Base-by-base conservation (phyloP, 2,329 filamentous ascomycete species). In the Monosporascus sp. region DNA sequence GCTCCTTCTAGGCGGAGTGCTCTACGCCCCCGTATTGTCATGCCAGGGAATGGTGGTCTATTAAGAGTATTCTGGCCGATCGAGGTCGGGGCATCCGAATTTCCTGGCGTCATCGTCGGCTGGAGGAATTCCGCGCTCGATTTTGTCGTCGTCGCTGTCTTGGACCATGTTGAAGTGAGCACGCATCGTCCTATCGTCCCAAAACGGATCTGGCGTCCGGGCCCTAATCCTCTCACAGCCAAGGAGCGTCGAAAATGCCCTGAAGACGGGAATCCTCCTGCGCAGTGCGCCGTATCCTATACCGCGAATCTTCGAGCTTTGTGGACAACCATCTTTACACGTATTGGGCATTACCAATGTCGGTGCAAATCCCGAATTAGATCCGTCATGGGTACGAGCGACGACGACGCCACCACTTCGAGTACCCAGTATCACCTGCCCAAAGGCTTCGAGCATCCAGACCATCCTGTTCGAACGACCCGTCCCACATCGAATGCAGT, bases 41-140 rank as follows among this genome's bases (percentile, higher is more conserved):
- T 86, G 83, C 77, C 82, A 77, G 82, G 83, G 75, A 79, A 85
- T 79, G 83, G 94, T 89, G 92, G 89, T 67, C 79, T 97, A 77
- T 90, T 97, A 86, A 90, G 94, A 78, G 86, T 99, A 76, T 97
- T 99, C 77, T 99, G 94, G 94, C 95, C 94, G 65, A 88, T 88
- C 66, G 92, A 96, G 74, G 85, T 90, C 66, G 80, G 82, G 51
- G 81, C 79, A 70, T 88, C 86, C 52, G 82, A 84, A 61, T 78
- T 82, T 53, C 83, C 90, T 43, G 94, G 93, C 45, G 89, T 97
- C 56, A 85, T 99, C 59, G 89, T 99, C 47, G 94, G 94, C 66
- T 99, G 93, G 90, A 85, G 88, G 65, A 99, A 99, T 71, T 97
- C 93, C 38, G 86, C 87, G 48, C 77, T 91, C 50, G 94, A 99